phyloP scores from a whole-genome alignment of 371 early-diverging fungal genomes.

The Dinochytrium kinnereticum region DNA sequence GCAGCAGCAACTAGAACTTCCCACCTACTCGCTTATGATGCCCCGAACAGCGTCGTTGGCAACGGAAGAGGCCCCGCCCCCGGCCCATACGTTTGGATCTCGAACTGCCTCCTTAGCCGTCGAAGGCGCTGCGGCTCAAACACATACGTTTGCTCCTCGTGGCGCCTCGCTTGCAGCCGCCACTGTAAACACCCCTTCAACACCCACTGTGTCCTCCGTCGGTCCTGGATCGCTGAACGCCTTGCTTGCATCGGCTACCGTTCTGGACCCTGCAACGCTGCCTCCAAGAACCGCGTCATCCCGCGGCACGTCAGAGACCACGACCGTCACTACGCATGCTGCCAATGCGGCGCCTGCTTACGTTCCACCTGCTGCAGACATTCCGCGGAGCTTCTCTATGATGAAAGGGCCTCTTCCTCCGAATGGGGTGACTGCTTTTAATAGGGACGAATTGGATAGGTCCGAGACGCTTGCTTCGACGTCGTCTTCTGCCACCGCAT shows the following conservation, averaged over 20 bases:
- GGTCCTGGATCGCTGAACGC: too few relatives aligned
- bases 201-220: too few relatives aligned
- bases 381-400: background rate
- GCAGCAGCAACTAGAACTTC: background rate
- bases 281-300: background rate
- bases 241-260: background rate
- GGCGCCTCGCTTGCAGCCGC: too few relatives aligned
- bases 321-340: background rate
- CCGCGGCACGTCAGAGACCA: background rate
- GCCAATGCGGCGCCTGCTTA: background rate
- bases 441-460: background rate
- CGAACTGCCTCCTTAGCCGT: too few relatives aligned
- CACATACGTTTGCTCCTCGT: too few relatives aligned
- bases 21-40: background rate
- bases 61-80: background rate
- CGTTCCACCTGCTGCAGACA: background rate
- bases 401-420: background rate
- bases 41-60: background rate
- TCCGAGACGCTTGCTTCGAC: background rate
- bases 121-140: too few relatives aligned
- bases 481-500: background rate
- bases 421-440: too few relatives aligned
- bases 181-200: too few relatives aligned
- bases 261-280: background rate
- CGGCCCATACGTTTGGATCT: too few relatives aligned